Evolutionary conservation across 768 basidiomycete genomes (phyloP).

Genomic region (Tricholoma furcatifolium): DNA sequence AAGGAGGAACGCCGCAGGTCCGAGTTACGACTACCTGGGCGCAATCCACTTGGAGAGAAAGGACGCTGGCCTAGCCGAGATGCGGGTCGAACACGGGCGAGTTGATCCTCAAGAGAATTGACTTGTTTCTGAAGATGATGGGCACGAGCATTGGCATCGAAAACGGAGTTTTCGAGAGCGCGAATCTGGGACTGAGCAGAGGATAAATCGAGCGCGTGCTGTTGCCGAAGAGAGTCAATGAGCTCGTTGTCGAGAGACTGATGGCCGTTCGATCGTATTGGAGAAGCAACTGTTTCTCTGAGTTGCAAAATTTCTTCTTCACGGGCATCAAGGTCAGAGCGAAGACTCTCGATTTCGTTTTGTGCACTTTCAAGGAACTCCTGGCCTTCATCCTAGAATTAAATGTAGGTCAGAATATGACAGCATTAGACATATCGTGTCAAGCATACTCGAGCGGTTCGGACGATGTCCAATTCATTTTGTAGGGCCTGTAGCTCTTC

Average conservation of each 20-base stretch:
- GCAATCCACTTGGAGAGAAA: conserved; percentile 43
- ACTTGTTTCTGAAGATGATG: conserved; percentile 72
- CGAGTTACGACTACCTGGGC: conserved; percentile 43
- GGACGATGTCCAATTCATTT: conserved; percentile 49
- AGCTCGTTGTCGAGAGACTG: conserved; percentile 75
- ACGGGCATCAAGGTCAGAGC: conserved; percentile 55
- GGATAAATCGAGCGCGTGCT: conserved; percentile 80
- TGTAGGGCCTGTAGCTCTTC: conserved; percentile 55
- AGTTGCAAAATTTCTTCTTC: conserved; percentile 68
- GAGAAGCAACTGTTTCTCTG: conserved; percentile 43
- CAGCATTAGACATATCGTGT: not conserved
- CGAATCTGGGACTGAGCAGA: conserved; percentile 78
- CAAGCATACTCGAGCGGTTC: conserved; percentile 32
- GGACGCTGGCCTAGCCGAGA: conserved; percentile 42
- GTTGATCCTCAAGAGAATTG: conserved; percentile 62
- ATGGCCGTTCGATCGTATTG: conserved; percentile 35
- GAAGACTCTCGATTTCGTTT: conserved; percentile 70
- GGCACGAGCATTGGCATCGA: conserved; percentile 67
- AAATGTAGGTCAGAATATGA: not conserved
- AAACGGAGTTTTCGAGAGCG: conserved; percentile 68
- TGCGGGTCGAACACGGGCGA: conserved; percentile 46
- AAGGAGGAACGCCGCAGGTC: conserved; percentile 37
- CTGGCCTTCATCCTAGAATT: conserved; percentile 54
- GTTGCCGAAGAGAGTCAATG: conserved; percentile 66
- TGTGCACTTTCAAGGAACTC: conserved; percentile 63